Evolutionary conservation across 495 filamentous ascomycete species (phyloP).

Genomic region (Gamarada debralockiae): DNA sequence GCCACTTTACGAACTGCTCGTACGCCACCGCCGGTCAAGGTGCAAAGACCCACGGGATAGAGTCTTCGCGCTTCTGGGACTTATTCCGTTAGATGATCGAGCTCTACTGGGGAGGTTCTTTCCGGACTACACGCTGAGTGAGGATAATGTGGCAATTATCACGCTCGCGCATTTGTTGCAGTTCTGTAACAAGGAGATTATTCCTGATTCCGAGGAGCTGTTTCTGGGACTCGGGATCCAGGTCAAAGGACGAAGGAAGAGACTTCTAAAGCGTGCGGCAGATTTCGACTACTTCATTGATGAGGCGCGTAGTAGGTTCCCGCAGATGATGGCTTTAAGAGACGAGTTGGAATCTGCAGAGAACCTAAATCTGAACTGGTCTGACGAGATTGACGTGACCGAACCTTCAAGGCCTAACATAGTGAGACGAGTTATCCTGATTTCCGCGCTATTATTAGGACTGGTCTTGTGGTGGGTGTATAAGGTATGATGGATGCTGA

Average conservation of each 20-base stretch:
- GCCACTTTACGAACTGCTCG: conserved; percentile 22
- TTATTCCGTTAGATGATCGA: conserved; percentile 16
- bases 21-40: conserved; percentile 10
- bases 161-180: conserved; percentile 18
- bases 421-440: too few species aligned
- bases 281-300: conserved; percentile 7
- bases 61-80: conserved; percentile 25
- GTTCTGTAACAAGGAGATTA: not conserved
- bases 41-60: conserved; percentile 26
- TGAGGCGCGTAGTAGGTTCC: too few species aligned
- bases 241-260: conserved; percentile 10
- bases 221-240: conserved; percentile 20
- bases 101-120: conserved; percentile 10
- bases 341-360: too few species aligned
- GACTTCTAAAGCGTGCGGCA: conserved; percentile 11
- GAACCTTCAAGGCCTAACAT: too few species aligned
- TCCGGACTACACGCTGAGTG: conserved; percentile 18
- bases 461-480: too few species aligned
- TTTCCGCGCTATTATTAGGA: too few species aligned
- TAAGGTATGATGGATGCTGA: too few species aligned
- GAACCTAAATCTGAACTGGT: too few species aligned
- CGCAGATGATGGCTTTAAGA: too few species aligned
- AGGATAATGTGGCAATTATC: conserved; percentile 20
- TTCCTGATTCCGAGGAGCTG: conserved; percentile 16
- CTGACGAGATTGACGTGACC: too few species aligned